These are phyloP conservation scores for Coemansia sp. DNA, from an alignment of 192 early-diverging fungal species.

Conservation along the genomic window DNA sequence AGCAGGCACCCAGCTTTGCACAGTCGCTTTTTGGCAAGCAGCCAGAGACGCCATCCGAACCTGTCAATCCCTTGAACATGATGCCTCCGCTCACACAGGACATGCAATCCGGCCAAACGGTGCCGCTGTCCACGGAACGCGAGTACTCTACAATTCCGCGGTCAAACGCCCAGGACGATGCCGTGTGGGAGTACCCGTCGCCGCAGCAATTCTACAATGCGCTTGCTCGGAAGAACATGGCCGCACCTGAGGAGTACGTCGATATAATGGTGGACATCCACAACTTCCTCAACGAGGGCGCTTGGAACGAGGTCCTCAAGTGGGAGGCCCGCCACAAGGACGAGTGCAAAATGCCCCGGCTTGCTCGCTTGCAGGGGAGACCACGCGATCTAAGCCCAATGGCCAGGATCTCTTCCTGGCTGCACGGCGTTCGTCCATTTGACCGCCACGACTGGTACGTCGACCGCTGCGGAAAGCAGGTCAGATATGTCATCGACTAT, in stretches of 20 bases:
- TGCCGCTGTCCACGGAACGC: conserved; percentile 74
- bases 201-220: conserved; percentile 91
- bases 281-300: conserved; percentile 95
- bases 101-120: conserved; percentile 63
- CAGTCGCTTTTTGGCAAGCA: conserved; percentile 19
- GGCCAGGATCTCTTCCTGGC: conserved; percentile 50
- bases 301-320: conserved; percentile 90
- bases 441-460: conserved; percentile 98
- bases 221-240: conserved; percentile 78
- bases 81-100: conserved; percentile 79
- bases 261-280: conserved; percentile 96
- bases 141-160: conserved; percentile 72
- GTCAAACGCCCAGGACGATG: conserved; percentile 21
- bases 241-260: conserved; percentile 77
- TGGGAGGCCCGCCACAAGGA: conserved; percentile 68
- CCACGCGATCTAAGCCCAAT: conserved; percentile 76
- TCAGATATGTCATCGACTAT: conserved; percentile 98
- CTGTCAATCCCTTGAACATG: conserved; percentile 85
- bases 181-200: conserved; percentile 84
- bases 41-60: conserved; percentile 1
- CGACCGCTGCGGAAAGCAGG: conserved; percentile 81
- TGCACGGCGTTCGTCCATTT: conserved; percentile 82
- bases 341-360: conserved; percentile 62
- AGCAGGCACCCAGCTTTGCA: conserved; percentile 20
- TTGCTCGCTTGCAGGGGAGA: conserved; percentile 81